Evolutionary conservation across 306 rosid genomes (phyloP), one percentile per base, ranked within the genome.

Genomic region (Acacia confusa): DNA sequence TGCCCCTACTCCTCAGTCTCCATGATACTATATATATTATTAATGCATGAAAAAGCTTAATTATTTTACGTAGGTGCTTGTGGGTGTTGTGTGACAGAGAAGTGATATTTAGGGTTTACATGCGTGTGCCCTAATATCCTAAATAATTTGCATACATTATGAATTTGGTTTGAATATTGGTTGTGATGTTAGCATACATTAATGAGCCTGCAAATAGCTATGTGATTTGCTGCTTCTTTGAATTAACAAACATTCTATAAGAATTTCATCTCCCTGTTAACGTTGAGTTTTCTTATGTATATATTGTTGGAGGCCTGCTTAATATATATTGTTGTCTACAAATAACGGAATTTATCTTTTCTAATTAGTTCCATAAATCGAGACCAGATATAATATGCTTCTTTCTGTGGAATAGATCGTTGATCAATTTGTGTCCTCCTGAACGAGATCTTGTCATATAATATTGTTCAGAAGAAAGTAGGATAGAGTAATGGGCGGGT

Each of bases 101-200:
- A 45, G 52, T 13, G 40, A 27, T 28, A 63, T 22, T 14, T 70
- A 34, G 48, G 67, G 45, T 53, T 74, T 53, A 32, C 32, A 9
- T 20, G 45, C n/a, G 1, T 38, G 45, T 52, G 58, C 32, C 61
- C 74, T 43, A 66, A n/a, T 72, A 25, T 10, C 24, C 25, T 70
- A 57, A 58, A 57, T 79, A 70, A 79, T 3, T 70, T 30, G 9
- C 61, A 15, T 30, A 70, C 82, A n/a, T 55, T 55, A 55, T 55
- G 4, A 48, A 55, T 79, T 38, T 79, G 77, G 71, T 4, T 79
- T 79, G 48, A 58, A 7, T 55, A 57, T 38, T 57, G 43, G 55
- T 52, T 36, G 55, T 79, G 76, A 50, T 32, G 17, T 24, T 66
- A 14, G 34, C 0, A 14, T 64, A 16, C 19, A 10, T 64, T 61